Percentiles rank a stretch among this genome's conserved stretches.
Conservation (phyloP, 208 protist species). For the Naegleria gruberi region DNA sequence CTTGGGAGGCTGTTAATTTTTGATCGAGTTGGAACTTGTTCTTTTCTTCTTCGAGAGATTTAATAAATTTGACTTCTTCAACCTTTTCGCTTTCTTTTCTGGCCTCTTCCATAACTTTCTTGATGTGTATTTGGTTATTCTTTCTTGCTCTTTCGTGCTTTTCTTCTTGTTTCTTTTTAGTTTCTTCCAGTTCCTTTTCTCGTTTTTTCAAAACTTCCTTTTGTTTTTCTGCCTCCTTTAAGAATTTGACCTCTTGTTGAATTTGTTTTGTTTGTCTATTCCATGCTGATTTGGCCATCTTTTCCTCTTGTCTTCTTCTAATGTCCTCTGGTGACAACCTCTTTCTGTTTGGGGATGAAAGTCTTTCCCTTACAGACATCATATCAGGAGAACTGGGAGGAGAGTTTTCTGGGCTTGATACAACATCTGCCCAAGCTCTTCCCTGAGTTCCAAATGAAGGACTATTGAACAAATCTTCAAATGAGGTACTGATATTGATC, state of each 20-base stretch:
- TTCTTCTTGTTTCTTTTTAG: neutral
- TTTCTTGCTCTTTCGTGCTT: slow-evolving; percentile 20
- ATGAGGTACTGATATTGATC: neutral
- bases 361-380: neutral
- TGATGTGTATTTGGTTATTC: slow-evolving; percentile 14
- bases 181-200: neutral
- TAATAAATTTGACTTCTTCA: slow-evolving; percentile 14
- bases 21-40: slow-evolving; percentile 17
- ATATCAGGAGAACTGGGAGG: neutral
- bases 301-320: slow-evolving; percentile 11
- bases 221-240: slow-evolving; percentile 26
- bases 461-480: neutral
- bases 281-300: slow-evolving; percentile 11
- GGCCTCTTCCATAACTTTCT: slow-evolving; percentile 19
- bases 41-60: slow-evolving; percentile 1
- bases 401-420: neutral
- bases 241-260: slow-evolving; percentile 21
- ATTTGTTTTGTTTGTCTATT: slow-evolving; percentile 23
- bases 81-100: slow-evolving; percentile 27
- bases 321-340: neutral
- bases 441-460: neutral
- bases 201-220: slow-evolving; percentile 12
- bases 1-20: slow-evolving; percentile 9
- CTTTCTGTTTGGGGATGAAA: slow-evolving; percentile 4
- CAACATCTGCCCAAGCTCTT: neutral